phyloP scores from a whole-genome alignment of 345 rosid genomes.

The Acer saccharum region DNA sequence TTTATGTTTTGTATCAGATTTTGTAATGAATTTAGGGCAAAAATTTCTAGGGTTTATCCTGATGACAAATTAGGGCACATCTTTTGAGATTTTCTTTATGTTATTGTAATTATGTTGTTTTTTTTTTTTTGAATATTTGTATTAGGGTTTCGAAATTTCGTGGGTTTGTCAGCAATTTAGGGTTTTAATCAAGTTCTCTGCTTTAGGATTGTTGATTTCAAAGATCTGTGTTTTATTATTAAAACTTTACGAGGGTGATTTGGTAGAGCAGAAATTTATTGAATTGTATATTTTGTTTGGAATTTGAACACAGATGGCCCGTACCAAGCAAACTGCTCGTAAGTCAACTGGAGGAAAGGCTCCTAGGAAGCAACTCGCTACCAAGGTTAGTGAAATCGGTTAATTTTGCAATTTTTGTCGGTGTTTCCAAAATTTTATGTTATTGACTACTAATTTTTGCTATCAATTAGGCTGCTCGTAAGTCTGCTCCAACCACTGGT shows the following conservation, averaged over 20 bases:
- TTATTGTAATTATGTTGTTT: not conserved
- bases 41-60: not conserved
- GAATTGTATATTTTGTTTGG: not conserved
- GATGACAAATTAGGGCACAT: not conserved
- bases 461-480: constrained; percentile 74
- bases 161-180: not conserved
- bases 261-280: not conserved
- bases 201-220: not conserved
- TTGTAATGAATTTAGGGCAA: not conserved
- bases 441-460: not conserved
- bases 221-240: not conserved
- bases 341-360: constrained; percentile 98
- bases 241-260: not conserved
- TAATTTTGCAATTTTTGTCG: not conserved
- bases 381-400: constrained; percentile 47
- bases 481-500: constrained; percentile 95
- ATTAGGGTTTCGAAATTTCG: not conserved
- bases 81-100: not conserved
- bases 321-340: constrained; percentile 96
- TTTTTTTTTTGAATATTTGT: too few relatives aligned
- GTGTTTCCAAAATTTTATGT: too few relatives aligned
- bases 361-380: constrained; percentile 95
- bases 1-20: not conserved
- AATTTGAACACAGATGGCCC: constrained; percentile 60
- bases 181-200: not conserved